Evolutionary conservation across 768 basidiomycete species (phyloP), one percentile per base, ranked within the genome.

Genomic region (Mycena pura): DNA sequence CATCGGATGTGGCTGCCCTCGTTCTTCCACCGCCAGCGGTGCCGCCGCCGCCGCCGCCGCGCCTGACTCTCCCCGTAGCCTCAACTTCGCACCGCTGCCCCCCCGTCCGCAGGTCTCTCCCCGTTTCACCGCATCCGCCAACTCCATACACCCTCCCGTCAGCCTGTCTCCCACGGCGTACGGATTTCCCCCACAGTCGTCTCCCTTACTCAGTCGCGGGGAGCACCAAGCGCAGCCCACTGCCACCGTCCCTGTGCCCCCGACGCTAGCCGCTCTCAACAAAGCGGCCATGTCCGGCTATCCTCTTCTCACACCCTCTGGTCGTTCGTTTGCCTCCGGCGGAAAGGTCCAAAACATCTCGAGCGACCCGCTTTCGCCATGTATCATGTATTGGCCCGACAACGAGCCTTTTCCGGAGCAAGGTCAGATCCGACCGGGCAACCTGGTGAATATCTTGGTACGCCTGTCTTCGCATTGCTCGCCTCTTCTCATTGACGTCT

Each of bases 311-410:
- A 94, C 93, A 1, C 93, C 93, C 4, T 92, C 92, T 11, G 93
- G 93, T 2, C 84, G 89, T 21, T 85, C 88, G 9, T 88, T 95
- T 62, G 86, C 89, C 49, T 72, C 84, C 22, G 91, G 92, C 56
- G 93, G 92, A 10, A 85, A 85, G 64, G 91, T 94, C 7, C 90
- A 89, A 68, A 93, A 95, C 67, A 74, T 94, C 60, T 93, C 91
- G 25, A 77, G 67, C 36, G 91, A 94, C 70, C 90, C 91, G 19
- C 72, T 86, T 47, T 68, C 78, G 27, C 90, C 92, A 4, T 92
- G 92, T 67, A 81, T 93, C 77, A 88, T 94, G 86, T 94, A 89
- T 68, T 95, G 93, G 93, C 92, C 93, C 5, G 92, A 93, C 73
- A 95, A 95, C 67, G 93, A 95, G 70, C 83, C 90, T 5, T 79